Evolutionary conservation across 1,139 yeast genomes (phyloP), one percentile per base, ranked within the genome.

Genomic region (Candida smagusa): DNA sequence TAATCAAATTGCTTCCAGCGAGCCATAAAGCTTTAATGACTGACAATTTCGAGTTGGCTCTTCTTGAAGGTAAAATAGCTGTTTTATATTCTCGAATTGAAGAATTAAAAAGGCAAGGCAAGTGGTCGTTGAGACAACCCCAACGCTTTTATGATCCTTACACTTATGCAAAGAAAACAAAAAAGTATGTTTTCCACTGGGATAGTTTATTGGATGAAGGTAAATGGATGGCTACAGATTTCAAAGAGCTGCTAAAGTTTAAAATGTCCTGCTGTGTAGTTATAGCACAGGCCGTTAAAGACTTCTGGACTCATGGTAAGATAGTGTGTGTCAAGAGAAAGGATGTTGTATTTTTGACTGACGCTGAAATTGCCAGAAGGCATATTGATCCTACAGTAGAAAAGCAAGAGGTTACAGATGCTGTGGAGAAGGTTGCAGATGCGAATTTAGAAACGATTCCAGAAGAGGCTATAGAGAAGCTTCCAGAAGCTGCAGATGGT

Each of bases 41-140:
- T 0, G 94, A 86, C 35, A 79, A 86, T 42, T 92, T 80, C 61
- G 95, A 88, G 52, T 75, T 85, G 51, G 88, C 96, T 0, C 65
- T 90, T 22, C 74, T 88, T n/a, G 99, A 92, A 56, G 96, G 97
- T 7, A 86, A 90, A 55, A 80, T 92, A 7, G 88, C 96, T 0
- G 96, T 89, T n/a, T 79, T 88, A 11, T 86, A 88, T 52, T 86
- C 95, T 3, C 75, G 97, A 41, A 90, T 94, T 33, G 98, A 92
- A 54, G 97, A 90, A 56, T 69, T 94, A 43, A 87, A 89, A 54
- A 70, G 95, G 37, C 83, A 84, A 40, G 87, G 88, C 5, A 81
- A 85, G 50, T 94, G 98, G 98, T 84, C 96, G 22, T 66, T 90
- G 39, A 73, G 96, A 36, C 98, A 94, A 57, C 96, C 95, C 1